Base-by-base conservation (phyloP, 1,139 yeast genomes). In the Taiozyma sp. region DNA sequence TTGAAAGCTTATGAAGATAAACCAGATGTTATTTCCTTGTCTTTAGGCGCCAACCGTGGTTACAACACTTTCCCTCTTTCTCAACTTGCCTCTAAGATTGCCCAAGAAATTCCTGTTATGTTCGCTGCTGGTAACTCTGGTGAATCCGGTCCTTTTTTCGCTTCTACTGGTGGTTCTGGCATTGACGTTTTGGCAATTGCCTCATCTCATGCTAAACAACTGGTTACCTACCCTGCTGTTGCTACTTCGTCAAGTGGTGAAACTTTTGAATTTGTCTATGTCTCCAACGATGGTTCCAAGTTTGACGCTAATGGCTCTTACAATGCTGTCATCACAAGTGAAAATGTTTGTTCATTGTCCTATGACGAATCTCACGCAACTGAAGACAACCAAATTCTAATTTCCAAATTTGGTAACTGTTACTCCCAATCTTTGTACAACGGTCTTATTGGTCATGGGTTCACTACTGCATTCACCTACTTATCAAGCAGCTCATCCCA, bases 141-240 rank as follows among this genome's bases (percentile, higher is more conserved):
- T 47, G 40, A 42, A 4, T 13, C 26, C 3, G 54, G 54, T 41
- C 50, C 54, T n/a, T 51, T 47, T 48, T 41, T 28, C 10, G 52
- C 51, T 11, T 43, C 47, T 4, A 72, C 66, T 2, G 78, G 78
- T 10, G 70, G 65, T 53, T 73, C 77, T 1, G 76, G 71, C 52
- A 70, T 73, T 49, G 53, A 50, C 44, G 54, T 49, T 24, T 26
- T 53, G 11, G 47, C 54, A n/a, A 43, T 53, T 40, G 56, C 49
- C 30, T 43, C 56, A 4, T 41, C 50, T 4, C 50, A 49, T 32
- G 51, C 54, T 21, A 43, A 43, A 7, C 53, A 53, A 37, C 19
- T 40, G 5, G 44, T 48, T 14, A 45, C 45, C 26, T 50, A 37
- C 39, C 42, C 37, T n/a, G 50, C 47, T 11, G 39, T 37, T 16